Percentiles rank a stretch among this genome's conserved stretches.
Evolutionary conservation across 1,284 basidiomycete species (phyloP).

Genomic region (Trichosporon inkin): DNA sequence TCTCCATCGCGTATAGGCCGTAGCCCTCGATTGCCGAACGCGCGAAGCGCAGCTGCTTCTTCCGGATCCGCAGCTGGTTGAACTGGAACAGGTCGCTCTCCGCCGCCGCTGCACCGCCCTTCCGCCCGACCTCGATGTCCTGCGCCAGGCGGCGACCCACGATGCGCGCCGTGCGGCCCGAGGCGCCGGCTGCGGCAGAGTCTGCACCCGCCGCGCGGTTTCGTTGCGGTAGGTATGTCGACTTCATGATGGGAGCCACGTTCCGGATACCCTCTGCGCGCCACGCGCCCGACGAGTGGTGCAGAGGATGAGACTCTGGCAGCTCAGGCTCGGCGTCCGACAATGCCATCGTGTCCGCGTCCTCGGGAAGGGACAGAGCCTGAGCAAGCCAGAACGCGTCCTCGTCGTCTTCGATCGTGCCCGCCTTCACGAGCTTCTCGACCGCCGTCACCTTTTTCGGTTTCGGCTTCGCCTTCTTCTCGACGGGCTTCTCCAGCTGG

Average conservation of each 20-base stretch:
- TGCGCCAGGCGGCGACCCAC: slow-evolving; percentile 88
- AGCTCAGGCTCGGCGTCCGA: slow-evolving; percentile 27
- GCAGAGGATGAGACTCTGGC: slow-evolving; percentile 35
- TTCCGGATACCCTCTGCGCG: slow-evolving; percentile 93
- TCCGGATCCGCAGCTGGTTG: slow-evolving; percentile 94
- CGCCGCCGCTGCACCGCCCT: slow-evolving; percentile 29
- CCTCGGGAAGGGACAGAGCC: slow-evolving; percentile 56
- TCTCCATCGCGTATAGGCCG: slow-evolving; percentile 93
- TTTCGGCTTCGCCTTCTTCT: slow-evolving; percentile 18
- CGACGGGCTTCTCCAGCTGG: slow-evolving; percentile 23
- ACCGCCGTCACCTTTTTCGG: slow-evolving; percentile 26
- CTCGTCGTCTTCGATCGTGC: slow-evolving; percentile 80
- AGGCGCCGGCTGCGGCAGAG: slow-evolving; percentile 53
- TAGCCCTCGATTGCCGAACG: slow-evolving; percentile 97
- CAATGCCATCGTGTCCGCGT: slow-evolving; percentile 38
- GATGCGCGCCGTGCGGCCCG: slow-evolving; percentile 86
- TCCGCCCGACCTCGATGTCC: slow-evolving; percentile 92
- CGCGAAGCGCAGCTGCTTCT: slow-evolving; percentile 96
- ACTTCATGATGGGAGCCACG: slow-evolving; percentile 87
- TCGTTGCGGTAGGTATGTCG: slow-evolving; percentile 67
- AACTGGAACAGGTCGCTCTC: slow-evolving; percentile 72
- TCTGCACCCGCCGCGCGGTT: slow-evolving; percentile 55
- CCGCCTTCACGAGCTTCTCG: slow-evolving; percentile 42
- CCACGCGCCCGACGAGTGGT: slow-evolving; percentile 36
- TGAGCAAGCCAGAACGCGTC: slow-evolving; percentile 76